Percentiles rank a stretch among this genome's conserved stretches.
phyloP scores from a whole-genome alignment of 306 rosid species.

The Casuarina glauca region DNA sequence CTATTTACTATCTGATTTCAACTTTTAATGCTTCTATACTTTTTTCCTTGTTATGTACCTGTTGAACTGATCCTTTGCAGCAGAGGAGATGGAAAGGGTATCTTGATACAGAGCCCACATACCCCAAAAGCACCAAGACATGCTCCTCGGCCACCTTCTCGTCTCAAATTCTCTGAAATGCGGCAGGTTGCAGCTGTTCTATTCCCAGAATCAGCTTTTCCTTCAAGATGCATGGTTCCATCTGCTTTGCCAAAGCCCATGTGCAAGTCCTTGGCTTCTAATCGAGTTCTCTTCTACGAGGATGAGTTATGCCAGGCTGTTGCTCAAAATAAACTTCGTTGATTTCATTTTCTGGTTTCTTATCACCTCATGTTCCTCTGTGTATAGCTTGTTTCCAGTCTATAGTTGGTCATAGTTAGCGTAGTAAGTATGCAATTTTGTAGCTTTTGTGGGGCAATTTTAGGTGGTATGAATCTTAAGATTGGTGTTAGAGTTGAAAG shows the following conservation, averaged over 20 bases:
- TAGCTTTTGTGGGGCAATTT: conserved; percentile 47
- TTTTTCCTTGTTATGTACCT: neutral
- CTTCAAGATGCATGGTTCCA: conserved; percentile 72
- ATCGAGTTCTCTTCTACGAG: conserved; percentile 88
- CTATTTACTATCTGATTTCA: neutral
- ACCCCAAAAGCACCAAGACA: conserved; percentile 96
- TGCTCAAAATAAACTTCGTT: conserved; percentile 90
- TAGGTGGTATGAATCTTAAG: conserved; percentile 59
- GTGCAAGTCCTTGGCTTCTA: conserved; percentile 86
- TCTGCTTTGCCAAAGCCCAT: conserved; percentile 72
- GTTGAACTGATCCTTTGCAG: conserved; percentile 38
- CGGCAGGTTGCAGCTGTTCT: conserved; percentile 94
- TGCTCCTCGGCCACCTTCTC: conserved; percentile 90
- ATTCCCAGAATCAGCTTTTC: conserved; percentile 72
- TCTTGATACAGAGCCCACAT: conserved; percentile 60
- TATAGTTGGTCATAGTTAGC: conserved; percentile 37
- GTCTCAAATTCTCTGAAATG: conserved; percentile 80
- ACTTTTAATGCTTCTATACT: conserved; percentile 6
- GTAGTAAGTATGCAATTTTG: conserved; percentile 60
- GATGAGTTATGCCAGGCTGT: conserved; percentile 96
- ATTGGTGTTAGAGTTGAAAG: conserved; percentile 39
- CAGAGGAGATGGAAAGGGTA: conserved; percentile 66
- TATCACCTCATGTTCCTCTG: conserved; percentile 27
- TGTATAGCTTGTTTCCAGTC: conserved; percentile 46
- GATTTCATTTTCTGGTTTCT: conserved; percentile 27